Conservation (phyloP, 495 filamentous ascomycete genomes). For the Penicillium pulvis region DNA sequence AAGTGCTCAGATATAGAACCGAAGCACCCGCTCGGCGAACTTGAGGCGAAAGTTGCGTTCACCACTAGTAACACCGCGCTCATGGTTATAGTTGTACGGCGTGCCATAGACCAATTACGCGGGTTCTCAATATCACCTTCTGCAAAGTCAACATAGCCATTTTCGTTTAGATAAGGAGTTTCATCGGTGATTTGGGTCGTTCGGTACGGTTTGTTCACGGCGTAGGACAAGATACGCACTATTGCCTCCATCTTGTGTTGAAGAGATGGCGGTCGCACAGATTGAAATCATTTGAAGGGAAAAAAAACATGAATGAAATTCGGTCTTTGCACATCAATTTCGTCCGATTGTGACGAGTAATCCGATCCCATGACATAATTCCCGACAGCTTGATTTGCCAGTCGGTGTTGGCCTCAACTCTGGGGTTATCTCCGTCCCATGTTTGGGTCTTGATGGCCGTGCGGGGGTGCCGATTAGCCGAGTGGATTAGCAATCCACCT, state of each 20-base stretch:
- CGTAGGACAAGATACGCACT: slow-evolving; percentile 18
- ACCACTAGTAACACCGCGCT: slow-evolving; percentile 48
- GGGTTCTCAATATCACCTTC: slow-evolving; percentile 53
- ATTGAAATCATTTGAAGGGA: background rate
- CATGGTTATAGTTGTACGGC: slow-evolving; percentile 48
- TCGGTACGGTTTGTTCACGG: slow-evolving; percentile 23
- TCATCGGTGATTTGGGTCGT: slow-evolving; percentile 13
- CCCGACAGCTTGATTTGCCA: background rate
- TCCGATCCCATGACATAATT: background rate
- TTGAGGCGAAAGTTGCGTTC: slow-evolving; percentile 57
- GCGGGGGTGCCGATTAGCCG: background rate
- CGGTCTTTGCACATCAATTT: background rate
- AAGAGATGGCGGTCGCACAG: background rate
- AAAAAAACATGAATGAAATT: background rate
- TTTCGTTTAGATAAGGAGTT: slow-evolving; percentile 32
- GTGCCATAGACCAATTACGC: slow-evolving; percentile 49
- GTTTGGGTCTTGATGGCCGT: background rate
- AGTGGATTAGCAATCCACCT: background rate
- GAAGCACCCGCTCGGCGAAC: slow-evolving; percentile 51
- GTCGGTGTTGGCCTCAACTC: background rate
- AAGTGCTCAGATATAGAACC: slow-evolving; percentile 46
- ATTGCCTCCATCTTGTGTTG: slow-evolving; percentile 14
- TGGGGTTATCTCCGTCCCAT: background rate
- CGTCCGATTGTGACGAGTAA: background rate
- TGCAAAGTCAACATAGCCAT: slow-evolving; percentile 49